phyloP scores from a whole-genome alignment of 192 early-diverging fungal genomes.

The Coemansia sp. region DNA sequence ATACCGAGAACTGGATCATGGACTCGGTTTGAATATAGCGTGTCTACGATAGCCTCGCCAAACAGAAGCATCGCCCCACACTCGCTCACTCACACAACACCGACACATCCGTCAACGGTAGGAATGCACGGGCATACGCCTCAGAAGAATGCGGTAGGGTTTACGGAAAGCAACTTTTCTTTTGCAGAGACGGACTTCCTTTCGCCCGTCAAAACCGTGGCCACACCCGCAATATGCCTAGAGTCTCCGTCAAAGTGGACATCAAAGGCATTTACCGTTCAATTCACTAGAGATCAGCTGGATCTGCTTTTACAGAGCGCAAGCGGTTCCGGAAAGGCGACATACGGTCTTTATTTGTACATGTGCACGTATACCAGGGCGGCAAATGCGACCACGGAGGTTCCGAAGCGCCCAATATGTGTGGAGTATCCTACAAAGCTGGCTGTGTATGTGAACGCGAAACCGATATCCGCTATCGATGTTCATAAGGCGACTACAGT shows the following conservation, averaged over 20 bases:
- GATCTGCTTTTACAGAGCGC: not conserved
- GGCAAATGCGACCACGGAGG: constrained; percentile 17
- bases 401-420: constrained; percentile 17
- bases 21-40: constrained; percentile 6
- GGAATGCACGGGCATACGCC: not conserved
- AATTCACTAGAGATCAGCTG: constrained; percentile 14
- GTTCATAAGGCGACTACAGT: not conserved
- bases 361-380: constrained; percentile 10
- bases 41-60: constrained; percentile 8
- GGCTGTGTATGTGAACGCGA: constrained; percentile 2
- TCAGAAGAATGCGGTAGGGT: not conserved
- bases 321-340: not conserved
- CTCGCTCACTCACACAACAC: not conserved
- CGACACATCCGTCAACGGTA: not conserved
- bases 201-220: not conserved
- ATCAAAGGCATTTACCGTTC: constrained; percentile 3
- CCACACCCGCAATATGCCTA: not conserved
- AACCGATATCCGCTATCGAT: not conserved
- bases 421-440: constrained; percentile 8
- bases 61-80: not conserved
- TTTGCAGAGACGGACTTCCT: constrained; percentile 21
- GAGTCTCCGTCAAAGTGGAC: constrained; percentile 7
- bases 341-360: constrained; percentile 19
- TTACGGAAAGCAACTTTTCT: constrained; percentile 5
- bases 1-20: constrained; percentile 15